phyloP scores from a whole-genome alignment of 441 rosid genomes.

The Isatis lusitanica region DNA sequence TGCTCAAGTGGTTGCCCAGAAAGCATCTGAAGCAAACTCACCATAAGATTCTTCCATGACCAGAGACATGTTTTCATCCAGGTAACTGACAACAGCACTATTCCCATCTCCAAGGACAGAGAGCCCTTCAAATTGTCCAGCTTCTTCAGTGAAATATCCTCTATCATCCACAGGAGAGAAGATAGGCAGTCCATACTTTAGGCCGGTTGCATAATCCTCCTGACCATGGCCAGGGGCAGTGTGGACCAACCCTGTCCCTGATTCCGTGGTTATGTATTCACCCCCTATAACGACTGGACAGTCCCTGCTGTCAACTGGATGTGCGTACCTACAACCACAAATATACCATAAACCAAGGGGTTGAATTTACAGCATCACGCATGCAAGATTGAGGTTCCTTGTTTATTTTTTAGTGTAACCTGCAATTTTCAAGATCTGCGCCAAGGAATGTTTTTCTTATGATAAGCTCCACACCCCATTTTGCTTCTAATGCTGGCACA shows the following conservation, averaged over 20 bases:
- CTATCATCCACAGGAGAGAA: conserved; percentile 90
- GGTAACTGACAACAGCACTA: conserved; percentile 70
- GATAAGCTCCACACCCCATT: conserved; percentile 78
- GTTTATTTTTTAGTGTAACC: conserved; percentile 47
- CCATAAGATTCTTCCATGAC: conserved; percentile 93
- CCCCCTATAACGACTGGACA: conserved; percentile 93
- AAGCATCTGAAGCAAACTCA: conserved; percentile 41
- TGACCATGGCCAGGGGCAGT: conserved; percentile 99
- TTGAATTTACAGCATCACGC: neutral
- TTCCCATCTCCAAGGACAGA: conserved; percentile 95
- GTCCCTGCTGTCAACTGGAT: conserved; percentile 71
- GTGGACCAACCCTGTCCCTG: conserved; percentile 98
- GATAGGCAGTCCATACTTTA: conserved; percentile 85
- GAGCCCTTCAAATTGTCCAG: conserved; percentile 82
- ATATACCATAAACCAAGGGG: conserved; percentile 23
- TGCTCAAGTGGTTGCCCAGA: neutral
- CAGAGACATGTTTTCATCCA: conserved; percentile 72
- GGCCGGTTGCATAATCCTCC: conserved; percentile 90
- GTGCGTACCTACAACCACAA: conserved; percentile 72
- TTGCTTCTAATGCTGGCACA: conserved; percentile 74
- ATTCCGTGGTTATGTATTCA: conserved; percentile 96
- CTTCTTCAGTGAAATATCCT: conserved; percentile 94
- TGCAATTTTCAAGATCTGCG: conserved; percentile 91
- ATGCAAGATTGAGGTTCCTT: conserved; percentile 14
- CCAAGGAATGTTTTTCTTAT: conserved; percentile 71